Conservation (phyloP, 2,329 filamentous ascomycete genomes). For the Fonsecaea multimorphosa region DNA sequence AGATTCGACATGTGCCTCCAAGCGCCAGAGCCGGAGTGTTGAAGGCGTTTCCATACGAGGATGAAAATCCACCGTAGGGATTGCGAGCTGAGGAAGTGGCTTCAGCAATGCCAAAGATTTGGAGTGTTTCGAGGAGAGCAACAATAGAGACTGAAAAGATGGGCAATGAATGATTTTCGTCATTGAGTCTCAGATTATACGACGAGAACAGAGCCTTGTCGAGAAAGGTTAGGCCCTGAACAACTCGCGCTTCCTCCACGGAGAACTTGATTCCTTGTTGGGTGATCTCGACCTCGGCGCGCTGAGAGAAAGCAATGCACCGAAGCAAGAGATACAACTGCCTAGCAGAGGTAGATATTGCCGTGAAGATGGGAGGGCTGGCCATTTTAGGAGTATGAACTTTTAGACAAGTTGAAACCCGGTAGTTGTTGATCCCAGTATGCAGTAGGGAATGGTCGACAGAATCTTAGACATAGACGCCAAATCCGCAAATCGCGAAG, state of each 20-base stretch:
- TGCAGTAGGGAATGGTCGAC: background rate
- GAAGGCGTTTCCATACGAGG: slow-evolving; percentile 70
- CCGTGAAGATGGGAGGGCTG: slow-evolving; percentile 60
- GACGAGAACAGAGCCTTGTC: slow-evolving; percentile 88
- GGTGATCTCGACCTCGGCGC: slow-evolving; percentile 74
- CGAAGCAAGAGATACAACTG: slow-evolving; percentile 66
- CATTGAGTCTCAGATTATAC: slow-evolving; percentile 70
- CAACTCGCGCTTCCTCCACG: slow-evolving; percentile 84
- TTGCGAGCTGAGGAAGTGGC: slow-evolving; percentile 56
- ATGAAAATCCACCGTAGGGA: slow-evolving; percentile 43
- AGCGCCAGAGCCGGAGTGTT: slow-evolving; percentile 82
- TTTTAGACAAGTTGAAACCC: background rate
- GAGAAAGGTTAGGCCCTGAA: slow-evolving; percentile 89
- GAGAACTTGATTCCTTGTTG: slow-evolving; percentile 85
- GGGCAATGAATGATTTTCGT: slow-evolving; percentile 56
- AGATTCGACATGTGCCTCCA: slow-evolving; percentile 81
- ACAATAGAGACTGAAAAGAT: slow-evolving; percentile 86
- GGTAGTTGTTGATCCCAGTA: background rate
- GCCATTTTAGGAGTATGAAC: slow-evolving; percentile 31
- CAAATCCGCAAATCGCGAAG: slow-evolving; percentile 98
- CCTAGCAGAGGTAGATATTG: slow-evolving; percentile 66
- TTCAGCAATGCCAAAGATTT: slow-evolving; percentile 86
- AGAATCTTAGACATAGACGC: slow-evolving; percentile 83
- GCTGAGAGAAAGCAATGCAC: slow-evolving; percentile 66
- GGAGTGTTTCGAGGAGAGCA: slow-evolving; percentile 88